Base-by-base conservation (phyloP, 192 early-diverging fungal species). In the Coemansia sp. region DNA sequence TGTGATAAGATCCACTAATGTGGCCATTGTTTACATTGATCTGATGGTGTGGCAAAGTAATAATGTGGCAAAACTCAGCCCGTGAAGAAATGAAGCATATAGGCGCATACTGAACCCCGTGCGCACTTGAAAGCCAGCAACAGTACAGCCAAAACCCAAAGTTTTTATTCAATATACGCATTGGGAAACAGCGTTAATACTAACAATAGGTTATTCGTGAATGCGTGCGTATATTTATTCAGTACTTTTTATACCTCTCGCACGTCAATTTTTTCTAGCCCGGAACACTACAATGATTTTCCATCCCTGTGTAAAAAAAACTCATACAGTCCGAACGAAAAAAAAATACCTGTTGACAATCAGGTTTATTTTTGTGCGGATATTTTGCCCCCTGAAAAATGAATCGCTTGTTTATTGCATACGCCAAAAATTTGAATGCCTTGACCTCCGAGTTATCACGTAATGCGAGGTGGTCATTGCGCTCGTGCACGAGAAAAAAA, bases 341-440 rank as follows among this genome's bases (percentile, higher is more conserved):
- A 9, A 49, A 49, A 49, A 49, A 49, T 49, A 49, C 7, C 23
- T 49, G 20, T 49, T 25, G 25, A 49, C 46, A 49, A 49, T 49
- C 46, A 49, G 46, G 46, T 49, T 49, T 49, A 49, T 49, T 49
- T 25, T 49, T 21, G 21, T 49, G 23, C 46, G 46, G 46, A 49
- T 49, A 49, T 49, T 49, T 49, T 6, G 46, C 43, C 46, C 46
- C 23, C 46, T 26, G 21, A 26, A 26, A 51, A 26, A 51, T 51
- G 5, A 51, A 8, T 51, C 48, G n/a, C 43, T 6, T 18, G n/a
- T 46, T 46, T 46, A 46, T 46, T 46, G 43, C 43, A 20, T 46
- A 15, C 43, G 43, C n/a, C 20, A 46, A 21, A 46, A 46, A 20
- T 20, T 46, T 20, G 20, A 51, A 51, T 51, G 48, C 20, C 23